Base-by-base conservation (phyloP, 2,329 filamentous ascomycete species). In the Pezicula radicicola region DNA sequence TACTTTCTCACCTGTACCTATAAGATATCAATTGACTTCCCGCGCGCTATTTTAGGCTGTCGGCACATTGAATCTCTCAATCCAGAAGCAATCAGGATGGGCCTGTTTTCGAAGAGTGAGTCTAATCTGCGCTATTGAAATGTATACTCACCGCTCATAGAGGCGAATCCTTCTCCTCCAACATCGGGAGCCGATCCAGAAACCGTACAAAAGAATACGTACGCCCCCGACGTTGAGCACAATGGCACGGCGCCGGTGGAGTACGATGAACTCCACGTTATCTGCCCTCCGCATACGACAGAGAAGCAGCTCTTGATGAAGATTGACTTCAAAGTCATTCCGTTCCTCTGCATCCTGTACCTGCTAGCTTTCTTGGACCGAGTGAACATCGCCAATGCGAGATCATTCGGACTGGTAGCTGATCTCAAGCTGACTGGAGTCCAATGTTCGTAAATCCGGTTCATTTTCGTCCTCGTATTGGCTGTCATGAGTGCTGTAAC, bases 351-450 rank as follows among this genome's bases (percentile, higher is more conserved):
- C 65, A 74, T 91, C 54, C 75, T 92, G 67, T 91, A 89, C 65
- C 70, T 88, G 39, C 72, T 88, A 46, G 85, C 85, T 36, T 89
- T 89, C 63, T 71, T 89, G 46, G 78, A 87, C 66, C 77, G 88
- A 45, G 87, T 91, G 65, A 93, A 92, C 66, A 89, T 93, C 62
- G 85, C 84, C 68, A 92, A 92, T 69, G 89, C 88, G 27, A 81
- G 79, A 41, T 76, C 88, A 43, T 89, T 89, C 55, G 76, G 79
- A 39, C 73, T 93, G 13, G 74, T 75, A 25, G 63, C 75, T 10
- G 88, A 92, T 57, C 75, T 93, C 5, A 55, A 74, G 3, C 78
- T 92, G 27, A 71, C 77, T 21, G 73, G 73, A 41, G 70, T 72
- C 5, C 73, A 88, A 63, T 92, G 25, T 25, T 25, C 25, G 25